Percentiles rank a stretch among this genome's conserved stretches.
These are phyloP conservation scores for Strobilomyces dryophilus DNA, from an alignment of 768 basidiomycete genomes.

Conservation along the genomic window DNA sequence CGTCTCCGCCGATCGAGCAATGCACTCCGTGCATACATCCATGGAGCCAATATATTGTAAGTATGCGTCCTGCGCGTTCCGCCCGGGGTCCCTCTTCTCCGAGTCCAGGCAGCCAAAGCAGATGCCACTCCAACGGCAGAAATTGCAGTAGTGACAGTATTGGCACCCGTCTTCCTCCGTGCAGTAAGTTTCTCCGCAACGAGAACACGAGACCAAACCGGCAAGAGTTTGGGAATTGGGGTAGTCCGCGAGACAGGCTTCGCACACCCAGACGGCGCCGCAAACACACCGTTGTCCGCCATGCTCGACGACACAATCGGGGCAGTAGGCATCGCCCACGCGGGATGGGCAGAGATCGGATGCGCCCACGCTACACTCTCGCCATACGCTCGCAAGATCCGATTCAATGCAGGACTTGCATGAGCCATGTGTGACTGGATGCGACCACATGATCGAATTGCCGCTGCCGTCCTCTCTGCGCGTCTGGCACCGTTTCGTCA, in stretches of 20 bases:
- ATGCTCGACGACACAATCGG: neutral
- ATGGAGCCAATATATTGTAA: neutral
- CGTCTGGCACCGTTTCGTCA: neutral
- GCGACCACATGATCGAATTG: neutral
- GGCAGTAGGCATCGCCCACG: neutral
- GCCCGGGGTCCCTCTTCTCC: neutral
- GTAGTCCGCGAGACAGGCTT: neutral
- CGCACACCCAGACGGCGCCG: neutral
- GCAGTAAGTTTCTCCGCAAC: neutral
- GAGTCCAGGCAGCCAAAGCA: neutral
- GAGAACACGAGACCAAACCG: neutral
- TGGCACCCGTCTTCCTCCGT: neutral
- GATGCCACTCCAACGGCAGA: neutral
- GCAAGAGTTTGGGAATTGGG: rapidly evolving
- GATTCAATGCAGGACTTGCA: neutral
- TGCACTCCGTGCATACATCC: neutral
- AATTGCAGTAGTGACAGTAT: neutral
- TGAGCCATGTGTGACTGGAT: neutral
- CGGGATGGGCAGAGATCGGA: neutral
- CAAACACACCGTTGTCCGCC: neutral
- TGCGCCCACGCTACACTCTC: neutral
- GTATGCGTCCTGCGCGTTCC: neutral
- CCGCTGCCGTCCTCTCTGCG: no score
- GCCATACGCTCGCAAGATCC: neutral
- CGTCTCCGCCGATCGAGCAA: neutral